Evolutionary conservation across 2,329 filamentous ascomycete species (phyloP).

Genomic region (Penicillium sp.): DNA sequence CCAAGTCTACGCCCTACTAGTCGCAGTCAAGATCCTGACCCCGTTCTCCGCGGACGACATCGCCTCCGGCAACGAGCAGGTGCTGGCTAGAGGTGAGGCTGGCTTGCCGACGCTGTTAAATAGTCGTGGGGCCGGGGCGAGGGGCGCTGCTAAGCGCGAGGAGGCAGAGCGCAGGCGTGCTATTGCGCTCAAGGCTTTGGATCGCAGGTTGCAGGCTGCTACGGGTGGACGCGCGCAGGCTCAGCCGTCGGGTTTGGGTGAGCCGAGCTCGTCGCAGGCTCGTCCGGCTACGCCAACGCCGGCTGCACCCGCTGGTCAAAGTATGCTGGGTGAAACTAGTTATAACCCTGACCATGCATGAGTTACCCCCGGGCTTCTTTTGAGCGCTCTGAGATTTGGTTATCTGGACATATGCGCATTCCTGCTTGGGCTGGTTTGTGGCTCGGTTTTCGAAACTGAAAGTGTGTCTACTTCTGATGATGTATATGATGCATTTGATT

Average conservation of each 20-base stretch:
- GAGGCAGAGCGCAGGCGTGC: slow-evolving; percentile 89
- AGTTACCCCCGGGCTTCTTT: neutral
- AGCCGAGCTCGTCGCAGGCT: slow-evolving; percentile 26
- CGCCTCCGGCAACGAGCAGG: slow-evolving; percentile 69
- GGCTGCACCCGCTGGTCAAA: slow-evolving; percentile 54
- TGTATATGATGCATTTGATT: slow-evolving; percentile 6
- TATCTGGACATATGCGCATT: slow-evolving; percentile 7
- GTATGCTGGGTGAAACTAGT: slow-evolving; percentile 67
- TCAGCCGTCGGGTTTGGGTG: slow-evolving; percentile 32
- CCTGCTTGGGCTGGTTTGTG: neutral
- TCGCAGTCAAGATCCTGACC: slow-evolving; percentile 73
- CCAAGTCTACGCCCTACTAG: slow-evolving; percentile 70
- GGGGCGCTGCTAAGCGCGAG: slow-evolving; percentile 69
- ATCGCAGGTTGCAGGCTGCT: slow-evolving; percentile 87
- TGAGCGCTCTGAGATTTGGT: slow-evolving; percentile 1
- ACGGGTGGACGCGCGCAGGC: slow-evolving; percentile 55
- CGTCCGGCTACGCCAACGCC: slow-evolving; percentile 53
- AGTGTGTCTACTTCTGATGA: slow-evolving; percentile 9
- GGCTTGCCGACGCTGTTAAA: slow-evolving; percentile 61
- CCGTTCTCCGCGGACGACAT: slow-evolving; percentile 83
- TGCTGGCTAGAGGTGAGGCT: slow-evolving; percentile 62
- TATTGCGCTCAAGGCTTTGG: slow-evolving; percentile 83
- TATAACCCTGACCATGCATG: slow-evolving; percentile 63
- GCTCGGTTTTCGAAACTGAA: neutral
- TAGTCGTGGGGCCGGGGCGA: slow-evolving; percentile 38